Evolutionary conservation across 805 yeast genomes (phyloP), one percentile per base, ranked within the genome.

Genomic region (Candida qinlingensis): DNA sequence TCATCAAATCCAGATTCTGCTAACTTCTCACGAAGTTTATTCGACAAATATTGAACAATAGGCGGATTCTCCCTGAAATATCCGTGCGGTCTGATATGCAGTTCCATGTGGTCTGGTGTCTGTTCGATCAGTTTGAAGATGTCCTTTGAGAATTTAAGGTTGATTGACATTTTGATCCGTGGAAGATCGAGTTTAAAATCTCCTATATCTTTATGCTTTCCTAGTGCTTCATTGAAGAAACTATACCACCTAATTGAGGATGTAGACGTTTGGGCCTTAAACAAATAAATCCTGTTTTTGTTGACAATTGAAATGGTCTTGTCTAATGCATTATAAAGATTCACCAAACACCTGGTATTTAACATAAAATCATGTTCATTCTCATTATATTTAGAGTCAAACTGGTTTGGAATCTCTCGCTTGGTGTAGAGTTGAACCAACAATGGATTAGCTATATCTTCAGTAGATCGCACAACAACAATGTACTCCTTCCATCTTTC

Each of bases 401-500:
- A 42, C 7, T 37, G 19, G 5, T 39, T 53, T 3, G 66, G 61
- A 13, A 72, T 72, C 43, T 67, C 66, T 38, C 77, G 64, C 3
- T 67, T 64, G 10, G 74, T 75, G 64, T 80, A 84, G 51, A 90
- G 77, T 57, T 89, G 90, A 1, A 89, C 51, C 4, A 71, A 62
- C 0, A 88, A 59, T 0, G 95, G 91, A 8, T 68, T 65, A 3
- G 67, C 70, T 0, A 59, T 42, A 49, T 72, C 66, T 12, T 79
- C 81, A 0, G 87, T 80, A n/a, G 78, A 75, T 50, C 92, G 69
- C 1, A 85, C 82, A 2, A 86, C 88, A 3, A 86, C 84, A 29
- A 80, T 68, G 60, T 81, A 87, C 61, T 91, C 97, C 51, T 75
- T 79, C 94, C 97, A 89, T 42, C 89, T 67, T 49, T 87, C 91